Evolutionary conservation across 352 stramenopile genomes (phyloP).

Genomic region (Phytophthora citrophthora): DNA sequence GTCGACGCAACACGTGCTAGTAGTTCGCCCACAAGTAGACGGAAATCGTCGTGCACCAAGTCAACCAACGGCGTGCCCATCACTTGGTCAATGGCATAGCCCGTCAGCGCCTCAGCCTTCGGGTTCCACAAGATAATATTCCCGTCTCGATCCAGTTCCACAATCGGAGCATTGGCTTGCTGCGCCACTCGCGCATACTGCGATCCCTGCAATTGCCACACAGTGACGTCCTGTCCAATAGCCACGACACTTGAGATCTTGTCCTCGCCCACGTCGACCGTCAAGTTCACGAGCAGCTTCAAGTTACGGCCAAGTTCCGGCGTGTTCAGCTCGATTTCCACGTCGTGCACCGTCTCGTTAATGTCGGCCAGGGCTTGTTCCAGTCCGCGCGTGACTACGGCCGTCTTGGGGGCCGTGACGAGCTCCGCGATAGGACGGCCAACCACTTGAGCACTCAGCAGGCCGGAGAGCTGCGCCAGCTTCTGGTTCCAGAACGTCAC

Average conservation of each 20-base stretch:
- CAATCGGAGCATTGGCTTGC: constrained; percentile 78
- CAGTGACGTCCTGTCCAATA: constrained; percentile 65
- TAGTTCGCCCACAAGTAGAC: constrained; percentile 47
- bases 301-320: constrained; percentile 43
- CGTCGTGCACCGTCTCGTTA: constrained; percentile 35
- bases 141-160: constrained; percentile 77
- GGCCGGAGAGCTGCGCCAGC: constrained; percentile 50
- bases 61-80: constrained; percentile 52
- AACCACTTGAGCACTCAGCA: constrained; percentile 34
- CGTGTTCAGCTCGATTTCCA: constrained; percentile 58
- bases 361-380: constrained; percentile 43
- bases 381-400: constrained; percentile 19
- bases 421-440: constrained; percentile 47
- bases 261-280: constrained; percentile 47
- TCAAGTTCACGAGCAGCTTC: constrained; percentile 71
- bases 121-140: constrained; percentile 73
- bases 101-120: constrained; percentile 67
- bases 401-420: constrained; percentile 23
- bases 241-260: constrained; percentile 29
- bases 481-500: constrained; percentile 79
- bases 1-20: constrained; percentile 52
- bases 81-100: constrained; percentile 56
- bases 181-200: constrained; percentile 72
- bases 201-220: constrained; percentile 45
- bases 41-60: constrained; percentile 57